These are phyloP conservation scores for Emericellopsis atlantica DNA, from an alignment of 2,329 filamentous ascomycete genomes.

Conservation along the genomic window DNA sequence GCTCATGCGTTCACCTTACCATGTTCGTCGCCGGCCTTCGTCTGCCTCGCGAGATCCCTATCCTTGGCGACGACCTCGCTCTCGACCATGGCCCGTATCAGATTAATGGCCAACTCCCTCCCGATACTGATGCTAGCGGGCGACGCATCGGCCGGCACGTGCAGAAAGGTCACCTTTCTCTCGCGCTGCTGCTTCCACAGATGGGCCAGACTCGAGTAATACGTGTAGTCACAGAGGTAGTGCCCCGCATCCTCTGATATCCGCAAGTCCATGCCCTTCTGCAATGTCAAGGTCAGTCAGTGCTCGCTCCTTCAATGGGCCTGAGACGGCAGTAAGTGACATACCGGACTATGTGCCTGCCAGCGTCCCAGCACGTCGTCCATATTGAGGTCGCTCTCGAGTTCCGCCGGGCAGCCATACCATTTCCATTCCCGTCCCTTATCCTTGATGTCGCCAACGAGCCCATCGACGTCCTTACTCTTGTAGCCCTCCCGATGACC, in stretches of 20 bases:
- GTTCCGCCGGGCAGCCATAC: slow-evolving; percentile 38
- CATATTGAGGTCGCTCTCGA: slow-evolving; percentile 44
- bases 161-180: slow-evolving; percentile 53
- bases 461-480: slow-evolving; percentile 56
- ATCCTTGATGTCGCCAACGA: slow-evolving; percentile 40
- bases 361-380: slow-evolving; percentile 44
- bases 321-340: slow-evolving; percentile 7
- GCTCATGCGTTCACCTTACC: too few relatives aligned
- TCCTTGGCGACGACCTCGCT: slow-evolving; percentile 22
- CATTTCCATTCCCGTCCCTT: slow-evolving; percentile 36
- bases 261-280: slow-evolving; percentile 32
- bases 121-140: slow-evolving; percentile 34
- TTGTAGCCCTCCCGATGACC: slow-evolving; percentile 63
- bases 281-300: neutral
- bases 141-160: slow-evolving; percentile 52
- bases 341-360: slow-evolving; percentile 36
- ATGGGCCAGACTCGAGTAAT: slow-evolving; percentile 54
- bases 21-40: neutral
- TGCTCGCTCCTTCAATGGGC: neutral
- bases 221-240: slow-evolving; percentile 71
- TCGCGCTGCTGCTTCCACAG: slow-evolving; percentile 32
- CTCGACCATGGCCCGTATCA: slow-evolving; percentile 45
- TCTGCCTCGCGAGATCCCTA: neutral
- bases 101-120: slow-evolving; percentile 35
- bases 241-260: slow-evolving; percentile 59